Percentiles rank a stretch among this genome's conserved stretches.
Evolutionary conservation across 2,329 filamentous ascomycete genomes (phyloP).

Genomic region (Diaporthe nobilis): DNA sequence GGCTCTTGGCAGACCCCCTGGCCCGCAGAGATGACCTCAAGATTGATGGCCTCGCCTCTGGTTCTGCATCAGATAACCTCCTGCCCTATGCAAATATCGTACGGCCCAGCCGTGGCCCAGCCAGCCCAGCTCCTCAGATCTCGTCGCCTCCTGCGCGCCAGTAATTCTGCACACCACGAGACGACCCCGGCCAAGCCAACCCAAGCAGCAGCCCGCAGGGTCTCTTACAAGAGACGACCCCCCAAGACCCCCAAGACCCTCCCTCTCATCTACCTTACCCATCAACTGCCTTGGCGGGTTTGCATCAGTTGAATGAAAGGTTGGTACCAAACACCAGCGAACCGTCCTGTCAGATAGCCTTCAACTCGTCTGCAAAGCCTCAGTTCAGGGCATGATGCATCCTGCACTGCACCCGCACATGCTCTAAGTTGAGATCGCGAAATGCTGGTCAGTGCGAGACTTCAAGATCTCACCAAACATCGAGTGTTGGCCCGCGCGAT

Average conservation of each 20-base stretch:
- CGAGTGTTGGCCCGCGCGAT: not conserved
- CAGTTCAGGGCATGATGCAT: not conserved
- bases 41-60: not conserved
- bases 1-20: conserved; percentile 21
- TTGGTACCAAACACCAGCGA: conserved; percentile 7
- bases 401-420: not conserved
- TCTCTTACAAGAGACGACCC: conserved; percentile 14
- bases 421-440: conserved; percentile 11
- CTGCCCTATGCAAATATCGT: conserved; percentile 24
- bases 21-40: not conserved
- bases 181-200: conserved; percentile 1
- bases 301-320: not conserved
- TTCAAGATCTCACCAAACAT: conserved; percentile 1
- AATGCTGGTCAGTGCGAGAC: conserved; percentile 26
- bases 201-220: not conserved
- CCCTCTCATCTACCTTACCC: conserved; percentile 9
- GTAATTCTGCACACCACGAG: not conserved
- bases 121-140: conserved; percentile 22
- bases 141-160: conserved; percentile 1
- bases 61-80: conserved; percentile 4
- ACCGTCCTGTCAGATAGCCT: conserved; percentile 8
- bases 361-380: not conserved
- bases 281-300: not conserved
- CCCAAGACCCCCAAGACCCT: conserved; percentile 11
- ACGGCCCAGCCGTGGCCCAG: conserved; percentile 23